These are phyloP conservation scores for Ganoderma lucidum DNA, from an alignment of 1,284 basidiomycete species.

Conservation along the genomic window DNA sequence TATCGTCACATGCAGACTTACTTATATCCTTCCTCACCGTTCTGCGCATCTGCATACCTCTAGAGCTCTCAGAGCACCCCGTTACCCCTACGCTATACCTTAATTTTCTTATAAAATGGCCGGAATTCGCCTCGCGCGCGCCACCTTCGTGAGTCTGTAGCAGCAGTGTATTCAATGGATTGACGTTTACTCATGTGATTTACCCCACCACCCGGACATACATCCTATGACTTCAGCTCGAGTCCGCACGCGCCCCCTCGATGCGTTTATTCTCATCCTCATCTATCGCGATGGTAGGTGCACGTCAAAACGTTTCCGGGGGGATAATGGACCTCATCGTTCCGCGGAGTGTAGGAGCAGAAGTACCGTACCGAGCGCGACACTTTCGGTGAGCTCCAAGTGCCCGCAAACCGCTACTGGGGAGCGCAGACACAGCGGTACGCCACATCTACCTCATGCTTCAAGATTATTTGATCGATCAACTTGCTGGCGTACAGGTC, in stretches of 20 bases:
- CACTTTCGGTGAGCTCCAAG: conserved; percentile 93
- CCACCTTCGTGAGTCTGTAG: conserved; percentile 39
- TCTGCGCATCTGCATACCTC: conserved; percentile 20
- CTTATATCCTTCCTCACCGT: conserved; percentile 23
- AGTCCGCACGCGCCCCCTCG: conserved; percentile 36
- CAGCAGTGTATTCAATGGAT: not conserved
- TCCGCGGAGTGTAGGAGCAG: conserved; percentile 46
- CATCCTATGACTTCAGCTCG: conserved; percentile 35
- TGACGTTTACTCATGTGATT: conserved; percentile 45
- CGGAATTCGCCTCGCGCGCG: conserved; percentile 39
- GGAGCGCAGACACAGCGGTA: conserved; percentile 98
- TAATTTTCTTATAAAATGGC: conserved; percentile 37
- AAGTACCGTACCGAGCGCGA: conserved; percentile 79
- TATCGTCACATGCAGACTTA: not conserved
- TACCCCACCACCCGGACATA: conserved; percentile 31
- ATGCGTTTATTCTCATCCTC: conserved; percentile 48
- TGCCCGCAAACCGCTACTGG: conserved; percentile 97
- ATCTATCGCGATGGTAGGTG: conserved; percentile 54
- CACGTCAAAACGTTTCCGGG: not conserved
- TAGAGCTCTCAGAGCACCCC: conserved; percentile 30
- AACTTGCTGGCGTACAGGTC: conserved; percentile 58
- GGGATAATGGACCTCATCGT: not conserved
- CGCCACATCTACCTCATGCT: conserved; percentile 27
- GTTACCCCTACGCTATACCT: conserved; percentile 21
- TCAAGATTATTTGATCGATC: conserved; percentile 12